phyloP scores from a whole-genome alignment of 371 early-diverging fungal genomes.

The Mucor indicus region DNA sequence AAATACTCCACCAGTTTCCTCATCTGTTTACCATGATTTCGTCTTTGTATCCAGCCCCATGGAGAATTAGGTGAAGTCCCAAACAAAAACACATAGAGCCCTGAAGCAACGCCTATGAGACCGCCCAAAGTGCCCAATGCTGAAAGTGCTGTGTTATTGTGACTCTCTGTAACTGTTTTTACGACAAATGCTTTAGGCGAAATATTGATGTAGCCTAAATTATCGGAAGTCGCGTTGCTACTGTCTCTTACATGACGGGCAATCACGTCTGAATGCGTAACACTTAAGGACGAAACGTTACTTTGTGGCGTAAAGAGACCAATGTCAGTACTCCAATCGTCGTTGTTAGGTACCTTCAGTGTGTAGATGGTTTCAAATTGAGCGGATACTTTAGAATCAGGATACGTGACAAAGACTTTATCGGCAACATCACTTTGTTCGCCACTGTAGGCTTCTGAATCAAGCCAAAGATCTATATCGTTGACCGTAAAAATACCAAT shows the following conservation, averaged over 20 bases:
- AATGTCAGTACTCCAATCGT: slow-evolving; percentile 27
- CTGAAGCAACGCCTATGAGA: slow-evolving; percentile 27
- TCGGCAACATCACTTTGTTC: background rate
- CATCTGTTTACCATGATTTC: background rate
- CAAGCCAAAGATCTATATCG: background rate
- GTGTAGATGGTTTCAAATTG: background rate
- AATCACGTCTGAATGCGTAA: slow-evolving; percentile 17
- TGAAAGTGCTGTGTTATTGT: slow-evolving; percentile 26
- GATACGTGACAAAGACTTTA: background rate
- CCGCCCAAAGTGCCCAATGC: slow-evolving; percentile 37
- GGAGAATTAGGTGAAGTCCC: slow-evolving; percentile 33
- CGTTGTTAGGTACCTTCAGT: background rate
- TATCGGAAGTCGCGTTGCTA: no score
- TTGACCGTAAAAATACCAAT: background rate
- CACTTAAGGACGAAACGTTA: slow-evolving; percentile 17
- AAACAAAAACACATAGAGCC: slow-evolving; percentile 29
- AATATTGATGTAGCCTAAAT: background rate
- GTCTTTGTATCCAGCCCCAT: slow-evolving; percentile 37
- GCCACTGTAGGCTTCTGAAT: background rate
- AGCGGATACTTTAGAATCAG: background rate
- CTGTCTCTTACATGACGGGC: background rate
- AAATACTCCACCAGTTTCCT: slow-evolving; percentile 11
- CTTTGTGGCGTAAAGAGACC: slow-evolving; percentile 25
- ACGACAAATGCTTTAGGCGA: slow-evolving; percentile 13
- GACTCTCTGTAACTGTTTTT: slow-evolving; percentile 22